phyloP scores from a whole-genome alignment of 2,329 filamentous ascomycete genomes.

The Apiospora arundinis region DNA sequence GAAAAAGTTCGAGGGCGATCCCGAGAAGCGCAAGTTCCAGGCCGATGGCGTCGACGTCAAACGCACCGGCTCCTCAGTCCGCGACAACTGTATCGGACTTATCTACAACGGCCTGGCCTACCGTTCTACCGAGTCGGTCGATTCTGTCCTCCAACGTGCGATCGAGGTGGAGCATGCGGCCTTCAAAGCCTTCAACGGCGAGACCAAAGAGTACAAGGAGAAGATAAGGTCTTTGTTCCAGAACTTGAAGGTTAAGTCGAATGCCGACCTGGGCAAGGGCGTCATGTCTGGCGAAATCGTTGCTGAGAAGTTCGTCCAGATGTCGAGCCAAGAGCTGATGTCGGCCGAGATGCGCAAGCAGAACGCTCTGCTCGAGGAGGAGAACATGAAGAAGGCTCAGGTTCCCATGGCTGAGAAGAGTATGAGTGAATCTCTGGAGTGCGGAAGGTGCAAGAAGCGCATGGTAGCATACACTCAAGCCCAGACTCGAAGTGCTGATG shows the following conservation, averaged over 20 bases:
- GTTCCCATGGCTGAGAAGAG: conserved; percentile 91
- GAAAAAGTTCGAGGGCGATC: conserved; percentile 65
- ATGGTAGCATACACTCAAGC: conserved; percentile 96
- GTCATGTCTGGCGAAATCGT: conserved; percentile 78
- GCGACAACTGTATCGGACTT: conserved; percentile 87
- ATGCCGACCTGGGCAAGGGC: conserved; percentile 75
- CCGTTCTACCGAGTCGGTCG: conserved; percentile 73
- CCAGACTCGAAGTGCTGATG: conserved; percentile 93
- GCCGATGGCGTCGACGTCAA: conserved; percentile 81
- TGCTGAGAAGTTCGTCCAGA: conserved; percentile 77
- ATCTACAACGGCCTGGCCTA: conserved; percentile 89
- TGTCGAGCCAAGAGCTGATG: conserved; percentile 92
- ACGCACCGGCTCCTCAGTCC: conserved; percentile 74
- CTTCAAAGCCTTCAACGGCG: conserved; percentile 71
- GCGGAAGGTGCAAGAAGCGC: conserved; percentile 90
- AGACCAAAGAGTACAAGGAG: conserved; percentile 77
- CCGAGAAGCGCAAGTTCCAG: conserved; percentile 82
- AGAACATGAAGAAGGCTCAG: conserved; percentile 98
- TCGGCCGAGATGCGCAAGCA: conserved; percentile 79
- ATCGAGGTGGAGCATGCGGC: conserved; percentile 86
- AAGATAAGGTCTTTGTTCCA: conserved; percentile 94
- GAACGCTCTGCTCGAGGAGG: conserved; percentile 78
- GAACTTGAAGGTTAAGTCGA: conserved; percentile 93
- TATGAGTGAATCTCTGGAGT: conserved; percentile 86
- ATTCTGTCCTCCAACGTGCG: conserved; percentile 73